Percentiles rank a stretch among this genome's conserved stretches.
Conservation (phyloP, 2,329 filamentous ascomycete genomes). For the Arachnomyces sp. region DNA sequence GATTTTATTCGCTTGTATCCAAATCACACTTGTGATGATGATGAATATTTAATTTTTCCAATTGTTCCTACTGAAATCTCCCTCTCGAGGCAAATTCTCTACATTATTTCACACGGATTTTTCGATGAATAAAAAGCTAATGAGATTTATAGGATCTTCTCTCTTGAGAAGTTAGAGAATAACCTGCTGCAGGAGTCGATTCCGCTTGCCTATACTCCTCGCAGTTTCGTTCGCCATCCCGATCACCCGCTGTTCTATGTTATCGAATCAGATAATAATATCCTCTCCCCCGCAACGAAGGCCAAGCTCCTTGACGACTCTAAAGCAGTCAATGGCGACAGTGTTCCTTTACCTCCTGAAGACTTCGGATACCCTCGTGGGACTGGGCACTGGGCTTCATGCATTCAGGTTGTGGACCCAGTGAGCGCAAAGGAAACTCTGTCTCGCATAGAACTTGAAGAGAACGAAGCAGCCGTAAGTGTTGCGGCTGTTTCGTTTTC, state of each 20-base stretch:
- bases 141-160: slow-evolving; percentile 61
- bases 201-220: slow-evolving; percentile 80
- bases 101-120: slow-evolving; percentile 26
- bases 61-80: slow-evolving; percentile 92
- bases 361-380: slow-evolving; percentile 86
- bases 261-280: slow-evolving; percentile 88
- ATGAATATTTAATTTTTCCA: slow-evolving; percentile 53
- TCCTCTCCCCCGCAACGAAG: slow-evolving; percentile 69
- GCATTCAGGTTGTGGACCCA: slow-evolving; percentile 86
- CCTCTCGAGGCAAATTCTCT: slow-evolving; percentile 17
- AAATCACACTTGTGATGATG: slow-evolving; percentile 29
- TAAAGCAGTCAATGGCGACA: slow-evolving; percentile 61
- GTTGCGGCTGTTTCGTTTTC: slow-evolving; percentile 76
- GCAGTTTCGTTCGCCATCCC: slow-evolving; percentile 78
- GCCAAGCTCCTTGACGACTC: slow-evolving; percentile 67
- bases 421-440: slow-evolving; percentile 63
- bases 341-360: slow-evolving; percentile 56
- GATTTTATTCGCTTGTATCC: slow-evolving; percentile 34
- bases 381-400: slow-evolving; percentile 86
- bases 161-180: slow-evolving; percentile 75
- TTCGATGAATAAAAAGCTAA: slow-evolving; percentile 3
- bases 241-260: slow-evolving; percentile 87
- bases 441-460: slow-evolving; percentile 69
- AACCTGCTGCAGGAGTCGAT: slow-evolving; percentile 82
- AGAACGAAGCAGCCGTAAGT: slow-evolving; percentile 88